These are phyloP conservation scores for Spathaspora sp. DNA, from an alignment of 805 yeast species.

Conservation along the genomic window DNA sequence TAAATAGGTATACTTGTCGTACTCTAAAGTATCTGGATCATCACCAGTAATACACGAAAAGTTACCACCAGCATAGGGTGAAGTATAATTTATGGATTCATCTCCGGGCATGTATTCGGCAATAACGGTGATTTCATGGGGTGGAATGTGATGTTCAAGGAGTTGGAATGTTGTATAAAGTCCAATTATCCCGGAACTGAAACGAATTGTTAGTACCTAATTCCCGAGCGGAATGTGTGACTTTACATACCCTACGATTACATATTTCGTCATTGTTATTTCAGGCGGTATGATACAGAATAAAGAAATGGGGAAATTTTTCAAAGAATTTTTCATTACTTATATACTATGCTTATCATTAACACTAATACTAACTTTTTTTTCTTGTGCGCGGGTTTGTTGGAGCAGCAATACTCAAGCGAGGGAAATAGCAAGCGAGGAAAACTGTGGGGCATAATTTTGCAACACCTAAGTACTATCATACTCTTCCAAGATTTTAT, in stretches of 20 bases:
- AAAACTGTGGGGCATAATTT: neutral
- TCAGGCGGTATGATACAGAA: neutral
- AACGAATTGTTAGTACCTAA: constrained; percentile 3
- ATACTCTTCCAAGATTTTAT: constrained; percentile 26
- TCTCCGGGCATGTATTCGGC: constrained; percentile 79
- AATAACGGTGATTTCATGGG: constrained; percentile 48
- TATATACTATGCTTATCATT: neutral
- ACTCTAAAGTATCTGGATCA: constrained; percentile 40
- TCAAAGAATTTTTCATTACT: neutral
- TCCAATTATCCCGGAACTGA: constrained; percentile 64
- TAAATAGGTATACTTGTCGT: constrained; percentile 56
- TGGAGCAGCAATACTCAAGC: neutral
- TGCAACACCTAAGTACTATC: constrained; percentile 5
- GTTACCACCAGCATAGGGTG: constrained; percentile 68
- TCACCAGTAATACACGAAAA: constrained; percentile 51
- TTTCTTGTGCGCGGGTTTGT: neutral
- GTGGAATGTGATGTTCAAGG: constrained; percentile 35
- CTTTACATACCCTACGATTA: constrained; percentile 27
- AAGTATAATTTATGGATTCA: constrained; percentile 66
- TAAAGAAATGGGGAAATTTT: neutral
- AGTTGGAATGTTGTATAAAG: constrained; percentile 57
- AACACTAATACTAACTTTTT: neutral
- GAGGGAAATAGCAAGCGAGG: neutral
- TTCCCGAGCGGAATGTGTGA: neutral
- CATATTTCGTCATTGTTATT: constrained; percentile 15